phyloP scores from a whole-genome alignment of 1,284 basidiomycete genomes.

The Peniophora sp. region DNA sequence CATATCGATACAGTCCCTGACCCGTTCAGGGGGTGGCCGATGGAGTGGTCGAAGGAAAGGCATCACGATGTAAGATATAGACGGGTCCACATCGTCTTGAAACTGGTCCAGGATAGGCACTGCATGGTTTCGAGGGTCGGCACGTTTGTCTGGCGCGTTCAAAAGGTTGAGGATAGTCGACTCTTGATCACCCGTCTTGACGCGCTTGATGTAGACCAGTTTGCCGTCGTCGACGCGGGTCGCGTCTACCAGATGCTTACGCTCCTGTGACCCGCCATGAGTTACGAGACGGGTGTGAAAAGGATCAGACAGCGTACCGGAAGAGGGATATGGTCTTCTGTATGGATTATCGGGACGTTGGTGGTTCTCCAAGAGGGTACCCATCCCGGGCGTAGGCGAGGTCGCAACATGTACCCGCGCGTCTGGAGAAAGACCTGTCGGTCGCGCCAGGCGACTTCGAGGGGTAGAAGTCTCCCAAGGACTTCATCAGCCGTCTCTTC shows the following conservation, averaged over 20 bases:
- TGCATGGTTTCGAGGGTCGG: conserved; percentile 18
- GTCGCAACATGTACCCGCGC: background rate
- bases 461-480: background rate
- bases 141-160: conserved; percentile 1
- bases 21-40: conserved; percentile 14
- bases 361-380: background rate
- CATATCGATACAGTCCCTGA: conserved; percentile 20
- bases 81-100: conserved; percentile 9
- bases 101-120: conserved; percentile 18
- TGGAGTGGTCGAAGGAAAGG: conserved; percentile 15
- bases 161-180: background rate
- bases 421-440: background rate
- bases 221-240: background rate
- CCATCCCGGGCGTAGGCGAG: background rate
- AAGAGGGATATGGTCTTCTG: background rate
- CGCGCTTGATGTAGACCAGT: background rate
- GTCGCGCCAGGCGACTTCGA: background rate
- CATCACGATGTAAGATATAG: conserved; percentile 17
- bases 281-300: background rate
- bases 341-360: background rate
- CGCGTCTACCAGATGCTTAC: background rate
- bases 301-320: background rate
- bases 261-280: background rate
- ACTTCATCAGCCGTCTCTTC: too few species aligned
- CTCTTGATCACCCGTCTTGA: background rate